These are phyloP conservation scores for Hevea brasiliensis DNA, from an alignment of 345 rosid species.

Conservation along the genomic window DNA sequence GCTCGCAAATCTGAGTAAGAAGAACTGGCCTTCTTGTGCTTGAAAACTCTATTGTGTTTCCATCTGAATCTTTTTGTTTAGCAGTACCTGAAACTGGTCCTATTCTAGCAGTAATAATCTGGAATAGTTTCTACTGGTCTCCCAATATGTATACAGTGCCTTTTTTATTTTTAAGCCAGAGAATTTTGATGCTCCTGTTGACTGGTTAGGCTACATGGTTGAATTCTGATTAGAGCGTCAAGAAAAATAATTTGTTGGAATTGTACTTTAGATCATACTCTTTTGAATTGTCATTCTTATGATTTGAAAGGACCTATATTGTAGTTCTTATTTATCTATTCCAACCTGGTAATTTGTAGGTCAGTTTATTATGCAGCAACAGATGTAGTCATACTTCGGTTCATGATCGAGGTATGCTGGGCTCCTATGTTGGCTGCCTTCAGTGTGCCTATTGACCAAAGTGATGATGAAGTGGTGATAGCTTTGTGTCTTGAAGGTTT, in stretches of 20 bases:
- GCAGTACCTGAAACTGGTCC: constrained; percentile 1
- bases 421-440: constrained; percentile 99
- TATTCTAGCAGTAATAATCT: neutral
- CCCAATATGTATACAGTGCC: neutral
- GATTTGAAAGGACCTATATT: neutral
- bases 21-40: constrained; percentile 24
- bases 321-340: constrained; percentile 29
- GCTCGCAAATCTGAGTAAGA: constrained; percentile 99
- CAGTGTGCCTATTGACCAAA: constrained; percentile 98
- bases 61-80: constrained; percentile 12
- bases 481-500: constrained; percentile 93
- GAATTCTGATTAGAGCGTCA: neutral
- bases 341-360: constrained; percentile 58
- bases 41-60: neutral
- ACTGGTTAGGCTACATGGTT: neutral
- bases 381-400: constrained; percentile 93
- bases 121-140: neutral
- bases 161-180: neutral
- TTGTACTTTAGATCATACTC: neutral
- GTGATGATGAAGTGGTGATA: constrained; percentile 87
- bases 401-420: constrained; percentile 99
- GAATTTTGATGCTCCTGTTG: neutral
- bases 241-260: neutral
- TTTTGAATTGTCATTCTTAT: neutral
- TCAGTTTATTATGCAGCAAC: constrained; percentile 98